Percentiles rank a stretch among this genome's conserved stretches.
Conservation (phyloP, 2,329 filamentous ascomycete genomes). For the Sporothrix luriei region DNA sequence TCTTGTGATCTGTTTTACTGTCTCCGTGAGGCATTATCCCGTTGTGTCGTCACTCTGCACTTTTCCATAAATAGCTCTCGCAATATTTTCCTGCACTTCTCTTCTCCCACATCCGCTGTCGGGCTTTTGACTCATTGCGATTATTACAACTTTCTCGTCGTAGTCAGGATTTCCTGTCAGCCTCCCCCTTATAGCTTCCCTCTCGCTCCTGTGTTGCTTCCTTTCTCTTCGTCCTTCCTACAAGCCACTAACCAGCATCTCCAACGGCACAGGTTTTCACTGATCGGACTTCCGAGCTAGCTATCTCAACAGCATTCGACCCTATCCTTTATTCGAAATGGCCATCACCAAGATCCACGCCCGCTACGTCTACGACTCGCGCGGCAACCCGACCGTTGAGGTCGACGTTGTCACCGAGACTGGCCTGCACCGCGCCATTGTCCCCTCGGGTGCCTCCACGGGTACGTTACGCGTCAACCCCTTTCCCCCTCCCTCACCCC, state of each 20-base stretch:
- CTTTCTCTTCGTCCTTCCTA: conserved; percentile 18
- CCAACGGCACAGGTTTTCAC: neutral
- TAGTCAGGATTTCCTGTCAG: neutral
- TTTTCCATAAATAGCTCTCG: conserved; percentile 18
- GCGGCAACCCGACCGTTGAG: conserved; percentile 97
- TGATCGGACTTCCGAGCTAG: conserved; percentile 30
- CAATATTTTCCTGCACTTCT: conserved; percentile 1
- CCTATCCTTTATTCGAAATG: conserved; percentile 62
- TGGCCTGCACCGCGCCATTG: conserved; percentile 94
- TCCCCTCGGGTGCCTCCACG: conserved; percentile 94
- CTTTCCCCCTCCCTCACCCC: too few species aligned
- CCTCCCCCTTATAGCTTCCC: conserved; percentile 26
- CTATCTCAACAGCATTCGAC: conserved; percentile 12
- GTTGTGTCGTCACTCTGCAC: conserved; percentile 15
- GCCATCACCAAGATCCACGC: conserved; percentile 87
- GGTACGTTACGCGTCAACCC: conserved; percentile 57
- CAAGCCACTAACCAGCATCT: conserved; percentile 16
- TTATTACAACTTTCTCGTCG: conserved; percentile 18
- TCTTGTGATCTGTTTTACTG: conserved; percentile 22
- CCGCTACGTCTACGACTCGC: conserved; percentile 97
- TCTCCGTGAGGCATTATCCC: conserved; percentile 34
- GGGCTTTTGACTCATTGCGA: conserved; percentile 24
- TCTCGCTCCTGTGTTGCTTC: conserved; percentile 5
- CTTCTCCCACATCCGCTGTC: neutral
- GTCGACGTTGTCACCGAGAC: conserved; percentile 96